These are phyloP conservation scores for Aspergillus panamensis DNA, from an alignment of 495 filamentous ascomycete genomes.

Conservation along the genomic window DNA sequence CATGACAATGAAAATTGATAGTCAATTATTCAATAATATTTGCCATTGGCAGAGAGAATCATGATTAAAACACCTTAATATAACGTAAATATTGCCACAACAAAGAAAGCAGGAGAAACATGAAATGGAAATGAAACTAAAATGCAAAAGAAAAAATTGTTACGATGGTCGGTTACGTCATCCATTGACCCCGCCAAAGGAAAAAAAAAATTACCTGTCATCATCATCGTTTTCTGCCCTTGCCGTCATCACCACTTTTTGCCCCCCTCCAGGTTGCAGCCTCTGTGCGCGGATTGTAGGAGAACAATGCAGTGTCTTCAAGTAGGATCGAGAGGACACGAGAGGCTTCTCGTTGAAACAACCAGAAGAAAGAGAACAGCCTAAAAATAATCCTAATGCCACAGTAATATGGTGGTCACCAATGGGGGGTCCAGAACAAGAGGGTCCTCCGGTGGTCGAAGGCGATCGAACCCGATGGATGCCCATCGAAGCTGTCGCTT, in stretches of 20 bases:
- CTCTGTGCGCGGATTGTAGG: background rate
- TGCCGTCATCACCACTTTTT: background rate
- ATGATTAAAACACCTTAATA: background rate
- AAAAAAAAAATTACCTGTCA: background rate
- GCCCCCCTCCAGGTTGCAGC: background rate
- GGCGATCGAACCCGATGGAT: constrained; percentile 44
- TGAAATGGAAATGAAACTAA: background rate
- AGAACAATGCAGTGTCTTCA: too few relatives aligned
- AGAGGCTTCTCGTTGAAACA: background rate
- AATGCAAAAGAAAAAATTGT: background rate
- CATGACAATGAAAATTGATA: background rate
- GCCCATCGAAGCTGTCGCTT: constrained; percentile 36
- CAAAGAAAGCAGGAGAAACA: background rate
- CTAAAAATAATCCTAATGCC: background rate
- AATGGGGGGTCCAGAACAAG: constrained; percentile 19
- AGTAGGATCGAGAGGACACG: background rate
- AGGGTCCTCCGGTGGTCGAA: constrained; percentile 23
- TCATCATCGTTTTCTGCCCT: background rate
- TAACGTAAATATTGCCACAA: too few relatives aligned
- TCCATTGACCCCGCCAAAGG: constrained; percentile 20
- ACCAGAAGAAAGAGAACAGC: background rate
- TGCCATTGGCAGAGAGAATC: background rate
- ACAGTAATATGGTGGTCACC: background rate
- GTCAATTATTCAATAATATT: background rate
- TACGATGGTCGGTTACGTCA: constrained; percentile 20